Evolutionary conservation across 108 stramenopile genomes (phyloP).

Genomic region (Mayamaea pseudoterrestris): DNA sequence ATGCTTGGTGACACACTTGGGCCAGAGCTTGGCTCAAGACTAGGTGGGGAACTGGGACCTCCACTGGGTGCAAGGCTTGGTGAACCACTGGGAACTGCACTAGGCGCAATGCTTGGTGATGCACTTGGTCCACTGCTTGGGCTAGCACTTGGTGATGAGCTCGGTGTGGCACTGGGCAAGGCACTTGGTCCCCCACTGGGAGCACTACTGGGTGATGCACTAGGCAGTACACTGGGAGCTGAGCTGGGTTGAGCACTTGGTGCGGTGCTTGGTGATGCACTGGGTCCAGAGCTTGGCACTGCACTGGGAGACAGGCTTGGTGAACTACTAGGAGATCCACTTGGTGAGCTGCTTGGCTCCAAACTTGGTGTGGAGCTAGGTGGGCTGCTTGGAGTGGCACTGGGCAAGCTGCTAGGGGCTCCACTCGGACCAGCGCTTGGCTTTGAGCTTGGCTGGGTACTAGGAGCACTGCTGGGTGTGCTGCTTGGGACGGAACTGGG

Average conservation of each 20-base stretch:
- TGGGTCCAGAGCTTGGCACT: background rate
- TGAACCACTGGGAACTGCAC: background rate
- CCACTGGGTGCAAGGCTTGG: constrained; percentile 2
- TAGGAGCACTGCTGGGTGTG: background rate
- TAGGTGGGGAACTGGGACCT: background rate
- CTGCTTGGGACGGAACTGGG: background rate
- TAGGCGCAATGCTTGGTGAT: background rate
- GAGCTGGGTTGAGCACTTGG: too few relatives aligned
- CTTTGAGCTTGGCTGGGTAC: background rate
- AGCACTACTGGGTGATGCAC: constrained; percentile 1
- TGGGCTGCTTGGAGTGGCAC: background rate
- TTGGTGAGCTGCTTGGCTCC: constrained; percentile 1
- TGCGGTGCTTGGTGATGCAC: background rate
- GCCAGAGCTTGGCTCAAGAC: background rate
- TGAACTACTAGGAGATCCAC: background rate
- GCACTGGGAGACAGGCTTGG: background rate
- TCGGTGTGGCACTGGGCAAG: background rate
- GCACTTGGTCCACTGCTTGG: background rate
- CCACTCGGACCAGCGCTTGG: background rate
- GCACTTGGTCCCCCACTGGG: background rate
- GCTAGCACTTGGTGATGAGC: background rate
- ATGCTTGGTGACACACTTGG: background rate
- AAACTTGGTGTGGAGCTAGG: background rate
- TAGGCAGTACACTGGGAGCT: too few relatives aligned
- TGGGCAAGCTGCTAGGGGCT: background rate